Percentiles rank a stretch among this genome's conserved stretches.
These are phyloP conservation scores for Tympanopsis confertula DNA, from an alignment of 2,329 filamentous ascomycete species.

Conservation along the genomic window DNA sequence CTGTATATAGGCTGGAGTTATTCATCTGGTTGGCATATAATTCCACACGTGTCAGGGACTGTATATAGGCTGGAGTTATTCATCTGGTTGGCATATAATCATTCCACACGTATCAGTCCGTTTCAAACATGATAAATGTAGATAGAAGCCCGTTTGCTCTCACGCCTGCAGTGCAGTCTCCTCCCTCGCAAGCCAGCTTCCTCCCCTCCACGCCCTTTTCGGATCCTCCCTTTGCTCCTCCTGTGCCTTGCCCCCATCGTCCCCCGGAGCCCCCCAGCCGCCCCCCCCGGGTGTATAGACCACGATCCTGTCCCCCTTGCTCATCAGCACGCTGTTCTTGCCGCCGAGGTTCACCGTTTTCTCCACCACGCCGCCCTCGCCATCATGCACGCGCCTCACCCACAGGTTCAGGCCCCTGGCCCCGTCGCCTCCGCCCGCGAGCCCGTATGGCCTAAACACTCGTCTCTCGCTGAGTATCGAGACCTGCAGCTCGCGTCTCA, in stretches of 20 bases:
- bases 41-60: too few relatives aligned
- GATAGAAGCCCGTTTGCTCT: too few relatives aligned
- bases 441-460: conserved; percentile 17
- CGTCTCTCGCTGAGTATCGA: conserved; percentile 17
- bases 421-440: conserved; percentile 16
- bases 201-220: neutral
- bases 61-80: too few relatives aligned
- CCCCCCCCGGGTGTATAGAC: neutral
- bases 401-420: conserved; percentile 12
- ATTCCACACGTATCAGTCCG: too few relatives aligned
- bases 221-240: neutral
- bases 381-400: neutral
- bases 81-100: too few relatives aligned
- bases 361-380: neutral
- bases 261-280: neutral
- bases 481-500: conserved; percentile 11
- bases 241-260: neutral
- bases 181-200: neutral
- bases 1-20: too few relatives aligned
- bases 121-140: too few relatives aligned
- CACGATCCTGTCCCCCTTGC: neutral
- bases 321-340: neutral
- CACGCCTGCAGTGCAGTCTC: neutral
- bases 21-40: too few relatives aligned
- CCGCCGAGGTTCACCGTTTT: neutral